Evolutionary conservation across 352 stramenopile genomes (phyloP), one percentile per base, ranked within the genome.

Genomic region (Phytophthora boehmeriae): DNA sequence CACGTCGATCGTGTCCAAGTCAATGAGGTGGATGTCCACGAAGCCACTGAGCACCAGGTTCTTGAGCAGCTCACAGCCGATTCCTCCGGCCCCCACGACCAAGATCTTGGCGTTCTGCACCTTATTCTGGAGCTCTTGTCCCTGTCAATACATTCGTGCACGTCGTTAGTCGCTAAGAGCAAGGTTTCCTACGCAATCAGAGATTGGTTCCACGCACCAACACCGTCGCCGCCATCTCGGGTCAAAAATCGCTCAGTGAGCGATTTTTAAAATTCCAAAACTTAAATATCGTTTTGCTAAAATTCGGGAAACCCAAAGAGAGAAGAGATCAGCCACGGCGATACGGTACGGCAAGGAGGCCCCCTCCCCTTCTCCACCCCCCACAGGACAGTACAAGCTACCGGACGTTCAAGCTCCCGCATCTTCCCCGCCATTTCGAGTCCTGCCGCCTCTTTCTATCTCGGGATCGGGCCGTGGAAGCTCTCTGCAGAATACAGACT

Each of bases 1-100:
- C 56, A 99, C 97, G 78, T 99, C 98, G 70, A 99, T 99, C 25
- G 97, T 99, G 77, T 99, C 98, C 36, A 99, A 72, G 73, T 99
- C 98, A 56, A 99, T 97, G 9, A 99, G 66, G 42, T 92, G 73
- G 67, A 97, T 92, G 60, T 93, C 57, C 25, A 80, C 73, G 75
- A 99, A 99, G 20, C 98, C 98, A 39, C 80, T 97, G 4, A 99
- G 79, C 39, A 98, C 97, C 32, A 99, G 78, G 76, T 99, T 99
- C 81, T 99, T 99, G 20, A 99, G 80, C 45, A 99, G 75, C 67
- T 99, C 98, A 73, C 98, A 99, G 59, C 90, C 98, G 66, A 99
- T 99, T 55, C 98, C 98, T 13, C 98, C 98, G 2, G 97, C 96
- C 25, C 98, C 98, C 27, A 99, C 93, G 13, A 99, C 92, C 13